phyloP scores from a whole-genome alignment of 768 basidiomycete genomes.

The Polyporus arcularius region DNA sequence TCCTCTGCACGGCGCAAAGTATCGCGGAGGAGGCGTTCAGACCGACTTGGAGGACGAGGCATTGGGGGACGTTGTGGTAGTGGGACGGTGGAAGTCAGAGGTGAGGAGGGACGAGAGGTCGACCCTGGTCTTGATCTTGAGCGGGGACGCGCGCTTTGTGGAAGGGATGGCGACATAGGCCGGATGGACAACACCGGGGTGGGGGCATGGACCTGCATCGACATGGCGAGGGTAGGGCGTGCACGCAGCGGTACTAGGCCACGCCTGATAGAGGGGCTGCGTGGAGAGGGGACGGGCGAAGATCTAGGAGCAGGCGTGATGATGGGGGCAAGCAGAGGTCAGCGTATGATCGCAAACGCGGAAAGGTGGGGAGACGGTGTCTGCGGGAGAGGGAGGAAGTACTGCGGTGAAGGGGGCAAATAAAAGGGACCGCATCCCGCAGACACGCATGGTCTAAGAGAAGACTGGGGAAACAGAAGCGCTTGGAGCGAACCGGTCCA shows the following conservation, averaged over 20 bases:
- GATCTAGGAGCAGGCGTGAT: conserved; percentile 19
- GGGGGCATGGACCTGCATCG: conserved; percentile 35
- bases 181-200: conserved; percentile 28
- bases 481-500: conserved; percentile 17
- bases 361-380: conserved; percentile 13
- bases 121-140: conserved; percentile 25
- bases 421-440: conserved; percentile 12
- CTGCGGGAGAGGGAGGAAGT: conserved; percentile 16
- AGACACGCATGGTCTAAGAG: conserved; percentile 17
- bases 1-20: conserved; percentile 53
- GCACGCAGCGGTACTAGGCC: conserved; percentile 27
- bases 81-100: conserved; percentile 27
- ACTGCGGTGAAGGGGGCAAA: conserved; percentile 19
- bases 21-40: conserved; percentile 57
- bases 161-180: conserved; percentile 20
- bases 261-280: conserved; percentile 21
- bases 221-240: conserved; percentile 40
- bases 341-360: conserved; percentile 15
- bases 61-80: conserved; percentile 28
- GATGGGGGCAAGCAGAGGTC: conserved; percentile 10
- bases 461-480: conserved; percentile 5
- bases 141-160: conserved; percentile 16
- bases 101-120: conserved; percentile 26
- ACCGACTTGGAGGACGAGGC: conserved; percentile 48
- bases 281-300: conserved; percentile 15